Evolutionary conservation across 192 early-diverging fungal species (phyloP), one percentile per base, ranked within the genome.

Genomic region (Coemansia sp.): DNA sequence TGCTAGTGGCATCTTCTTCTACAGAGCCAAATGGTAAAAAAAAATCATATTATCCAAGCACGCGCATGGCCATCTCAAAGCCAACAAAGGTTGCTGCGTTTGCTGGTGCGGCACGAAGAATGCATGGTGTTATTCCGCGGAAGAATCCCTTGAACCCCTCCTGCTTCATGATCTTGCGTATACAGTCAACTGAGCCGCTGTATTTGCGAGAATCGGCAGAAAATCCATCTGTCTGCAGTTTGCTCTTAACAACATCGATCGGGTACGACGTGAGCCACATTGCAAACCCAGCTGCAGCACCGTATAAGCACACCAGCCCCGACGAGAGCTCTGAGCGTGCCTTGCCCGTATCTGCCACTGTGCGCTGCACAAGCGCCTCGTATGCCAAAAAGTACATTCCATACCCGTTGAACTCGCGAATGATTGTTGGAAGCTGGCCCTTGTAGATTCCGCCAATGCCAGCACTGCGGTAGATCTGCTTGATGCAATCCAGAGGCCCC

Each of bases 81-180:
- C 94, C 95, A 26, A 95, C 83, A 86, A 99, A 99, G 12, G 95
- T 96, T 20, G 87, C 90, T 9, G 93, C 96, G 62, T 96, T 99
- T 45, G 89, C 92, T 16, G 96, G 96, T 16, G 92, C 96, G 29
- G 96, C 95, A 69, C 96, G 85, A 35, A 95, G 84, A 68, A 99
- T 90, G 69, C 93, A 93, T 20, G 93, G 85, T 2, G 86, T 85
- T 72, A 94, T 85, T 21, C 91, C 92, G 68, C 89, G 83, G 85
- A 94, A 96, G 72, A 99, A 90, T 5, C 96, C 96, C 42, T 81
- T 82, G 25, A 90, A 34, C 1, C 96, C 95, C 66, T 99, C 92
- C 37, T 82, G 74, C n/a, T 81, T 83, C 56, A 93, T 70, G 6
- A 87, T 91, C 78, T 95, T 88, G 26, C 83, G 83, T 25, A 87